A percentile compares a stretch with the other conserved stretches of the same genome.
phyloP scores from a whole-genome alignment of 75 land plant species.

The Azolla pinnata region DNA sequence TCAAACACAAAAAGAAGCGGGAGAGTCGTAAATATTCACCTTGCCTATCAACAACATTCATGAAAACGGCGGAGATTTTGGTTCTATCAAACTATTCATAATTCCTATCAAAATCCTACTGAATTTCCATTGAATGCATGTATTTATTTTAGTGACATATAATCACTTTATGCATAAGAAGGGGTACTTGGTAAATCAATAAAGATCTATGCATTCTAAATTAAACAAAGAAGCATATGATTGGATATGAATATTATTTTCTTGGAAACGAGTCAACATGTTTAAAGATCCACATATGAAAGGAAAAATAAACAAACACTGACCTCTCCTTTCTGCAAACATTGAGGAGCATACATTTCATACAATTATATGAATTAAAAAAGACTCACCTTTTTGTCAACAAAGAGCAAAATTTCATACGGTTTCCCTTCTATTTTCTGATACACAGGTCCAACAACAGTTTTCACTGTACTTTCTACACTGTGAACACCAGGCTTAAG shows the following conservation, averaged over 20 bases:
- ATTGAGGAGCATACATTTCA: not conserved
- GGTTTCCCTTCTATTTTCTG: constrained; percentile 56
- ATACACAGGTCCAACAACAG: constrained; percentile 75
- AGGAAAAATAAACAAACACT: not conserved
- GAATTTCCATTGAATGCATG: not conserved
- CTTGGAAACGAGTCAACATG: not conserved
- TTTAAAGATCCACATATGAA: not conserved
- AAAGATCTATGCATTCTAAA: not conserved
- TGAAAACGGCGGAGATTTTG: no score
- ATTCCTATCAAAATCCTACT: no score
- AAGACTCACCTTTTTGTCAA: constrained; percentile 59
- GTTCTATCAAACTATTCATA: no score
- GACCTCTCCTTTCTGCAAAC: not conserved
- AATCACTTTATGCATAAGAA: not conserved
- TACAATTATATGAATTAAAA: no score
- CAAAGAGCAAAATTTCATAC: constrained; percentile 50
- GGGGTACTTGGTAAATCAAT: not conserved
- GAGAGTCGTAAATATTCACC: no score
- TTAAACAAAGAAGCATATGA: not conserved
- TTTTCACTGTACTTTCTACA: constrained; percentile 72
- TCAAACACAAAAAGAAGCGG: no score
- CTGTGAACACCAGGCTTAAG: constrained; percentile 62
- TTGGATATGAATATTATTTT: no score
- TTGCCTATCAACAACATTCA: no score
- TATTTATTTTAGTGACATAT: not conserved